Conservation (phyloP, 2,329 filamentous ascomycete species). For the Aureobasidium uvarum region DNA sequence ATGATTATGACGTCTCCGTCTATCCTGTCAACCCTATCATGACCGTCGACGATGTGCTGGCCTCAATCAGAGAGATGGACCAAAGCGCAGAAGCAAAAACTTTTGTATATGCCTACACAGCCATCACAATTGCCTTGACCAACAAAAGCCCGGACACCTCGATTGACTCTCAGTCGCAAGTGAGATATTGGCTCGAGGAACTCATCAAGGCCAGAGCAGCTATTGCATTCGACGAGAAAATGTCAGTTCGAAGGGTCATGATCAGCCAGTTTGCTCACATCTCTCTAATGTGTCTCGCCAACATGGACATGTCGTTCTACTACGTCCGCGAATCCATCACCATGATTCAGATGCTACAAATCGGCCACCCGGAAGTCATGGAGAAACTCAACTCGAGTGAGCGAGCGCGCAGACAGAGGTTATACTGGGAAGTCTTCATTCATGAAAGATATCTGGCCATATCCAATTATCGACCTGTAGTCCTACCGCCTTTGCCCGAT, state of each 20-base stretch:
- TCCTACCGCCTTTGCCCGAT: constrained; percentile 42
- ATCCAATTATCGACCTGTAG: constrained; percentile 49
- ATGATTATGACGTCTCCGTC: constrained; percentile 47
- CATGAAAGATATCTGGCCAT: constrained; percentile 58
- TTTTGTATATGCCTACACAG: constrained; percentile 49
- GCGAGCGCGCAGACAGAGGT: constrained; percentile 47
- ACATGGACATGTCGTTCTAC: constrained; percentile 51
- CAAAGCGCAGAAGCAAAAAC: constrained; percentile 42
- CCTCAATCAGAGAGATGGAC: constrained; percentile 41
- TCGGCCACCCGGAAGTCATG: constrained; percentile 44
- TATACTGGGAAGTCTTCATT: constrained; percentile 58
- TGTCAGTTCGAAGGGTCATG: constrained; percentile 50
- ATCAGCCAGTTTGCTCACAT: constrained; percentile 56
- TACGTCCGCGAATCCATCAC: constrained; percentile 53
- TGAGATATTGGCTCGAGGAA: constrained; percentile 34
- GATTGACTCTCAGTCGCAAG: constrained; percentile 15
- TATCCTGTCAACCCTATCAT: constrained; percentile 52
- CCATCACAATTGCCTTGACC: constrained; percentile 48
- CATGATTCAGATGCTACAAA: constrained; percentile 47
- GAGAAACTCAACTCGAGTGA: constrained; percentile 39
- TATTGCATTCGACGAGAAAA: constrained; percentile 42
- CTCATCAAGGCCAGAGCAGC: constrained; percentile 42
- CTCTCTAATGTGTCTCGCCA: constrained; percentile 51
- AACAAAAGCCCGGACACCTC: constrained; percentile 30
- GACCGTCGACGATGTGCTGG: constrained; percentile 42